These are phyloP conservation scores for Ustilaginoidea virens DNA, from an alignment of 2,329 filamentous ascomycete genomes.

Conservation along the genomic window DNA sequence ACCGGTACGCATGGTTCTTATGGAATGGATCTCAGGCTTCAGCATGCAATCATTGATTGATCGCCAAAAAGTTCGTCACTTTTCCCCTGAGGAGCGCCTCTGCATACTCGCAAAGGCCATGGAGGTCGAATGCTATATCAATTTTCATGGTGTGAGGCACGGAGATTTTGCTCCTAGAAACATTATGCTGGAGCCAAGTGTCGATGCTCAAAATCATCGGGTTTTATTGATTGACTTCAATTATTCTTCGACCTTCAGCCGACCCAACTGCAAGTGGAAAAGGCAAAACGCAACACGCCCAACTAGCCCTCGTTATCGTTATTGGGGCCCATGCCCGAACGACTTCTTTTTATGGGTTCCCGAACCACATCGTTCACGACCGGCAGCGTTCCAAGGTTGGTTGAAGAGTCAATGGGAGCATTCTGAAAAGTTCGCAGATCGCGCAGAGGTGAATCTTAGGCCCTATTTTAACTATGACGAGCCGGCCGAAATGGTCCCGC, in stretches of 20 bases:
- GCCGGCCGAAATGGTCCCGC: background rate
- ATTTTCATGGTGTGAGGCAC: background rate
- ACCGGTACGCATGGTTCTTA: conserved; percentile 3
- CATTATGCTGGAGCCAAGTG: conserved; percentile 2
- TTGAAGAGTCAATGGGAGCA: conserved; percentile 2
- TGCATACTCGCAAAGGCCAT: conserved; percentile 2
- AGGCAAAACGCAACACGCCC: conserved; percentile 1
- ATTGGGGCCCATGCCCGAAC: conserved; percentile 2
- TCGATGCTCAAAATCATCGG: background rate
- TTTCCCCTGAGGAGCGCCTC: conserved; percentile 3
- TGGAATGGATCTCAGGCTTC: conserved; percentile 4
- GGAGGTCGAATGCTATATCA: conserved; percentile 1
- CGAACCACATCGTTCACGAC: background rate
- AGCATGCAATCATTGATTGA: conserved; percentile 2
- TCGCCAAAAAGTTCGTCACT: background rate
- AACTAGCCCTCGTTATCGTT: conserved; percentile 1
- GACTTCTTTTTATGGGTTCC: conserved; percentile 1
- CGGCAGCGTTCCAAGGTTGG: background rate
- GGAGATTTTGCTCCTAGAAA: conserved; percentile 3
- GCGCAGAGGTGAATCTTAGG: background rate
- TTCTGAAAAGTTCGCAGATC: background rate
- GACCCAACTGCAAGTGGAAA: background rate
- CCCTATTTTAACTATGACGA: conserved; percentile 1
- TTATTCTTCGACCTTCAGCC: background rate
- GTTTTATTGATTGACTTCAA: conserved; percentile 2